Percentiles rank a stretch among this genome's conserved stretches.
phyloP scores from a whole-genome alignment of 495 filamentous ascomycete species.

The Recurvomyces mirabilis region DNA sequence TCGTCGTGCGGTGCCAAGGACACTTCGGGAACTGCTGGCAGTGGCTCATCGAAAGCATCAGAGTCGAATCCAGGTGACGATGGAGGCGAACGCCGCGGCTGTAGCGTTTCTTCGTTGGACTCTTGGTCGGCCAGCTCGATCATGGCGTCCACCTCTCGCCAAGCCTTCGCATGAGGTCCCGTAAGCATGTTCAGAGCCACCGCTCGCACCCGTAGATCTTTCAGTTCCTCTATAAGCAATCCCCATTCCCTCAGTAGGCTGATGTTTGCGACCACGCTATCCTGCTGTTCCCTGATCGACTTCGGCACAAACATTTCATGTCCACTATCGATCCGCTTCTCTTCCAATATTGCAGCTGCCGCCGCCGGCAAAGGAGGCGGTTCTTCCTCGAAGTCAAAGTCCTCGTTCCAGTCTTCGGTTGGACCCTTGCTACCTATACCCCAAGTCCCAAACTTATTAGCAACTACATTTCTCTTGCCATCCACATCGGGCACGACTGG shows the following conservation, averaged over 20 bases:
- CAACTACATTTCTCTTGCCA: conserved; percentile 46
- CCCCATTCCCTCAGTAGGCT: conserved; percentile 33
- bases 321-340: conserved; percentile 28
- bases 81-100: conserved; percentile 26
- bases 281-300: conserved; percentile 32
- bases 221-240: conserved; percentile 34
- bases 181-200: conserved; percentile 26
- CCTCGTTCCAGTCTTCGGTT: conserved; percentile 36
- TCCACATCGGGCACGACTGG: conserved; percentile 61
- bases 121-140: conserved; percentile 36
- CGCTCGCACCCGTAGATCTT: conserved; percentile 30
- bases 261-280: conserved; percentile 33
- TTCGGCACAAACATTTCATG: conserved; percentile 32
- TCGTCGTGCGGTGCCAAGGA: no score
- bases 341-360: conserved; percentile 7
- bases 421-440: conserved; percentile 66
- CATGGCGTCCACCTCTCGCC: conserved; percentile 35
- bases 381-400: conserved; percentile 32
- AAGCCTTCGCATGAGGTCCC: conserved; percentile 23
- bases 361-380: background rate
- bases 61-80: conserved; percentile 32
- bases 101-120: conserved; percentile 25
- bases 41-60: conserved; percentile 28
- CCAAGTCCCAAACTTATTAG: conserved; percentile 82
- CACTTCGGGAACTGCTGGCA: no score